Evolutionary conservation across 257 asterid species (phyloP), one percentile per base, ranked within the genome.

Genomic region (Lycium ferocissimum): DNA sequence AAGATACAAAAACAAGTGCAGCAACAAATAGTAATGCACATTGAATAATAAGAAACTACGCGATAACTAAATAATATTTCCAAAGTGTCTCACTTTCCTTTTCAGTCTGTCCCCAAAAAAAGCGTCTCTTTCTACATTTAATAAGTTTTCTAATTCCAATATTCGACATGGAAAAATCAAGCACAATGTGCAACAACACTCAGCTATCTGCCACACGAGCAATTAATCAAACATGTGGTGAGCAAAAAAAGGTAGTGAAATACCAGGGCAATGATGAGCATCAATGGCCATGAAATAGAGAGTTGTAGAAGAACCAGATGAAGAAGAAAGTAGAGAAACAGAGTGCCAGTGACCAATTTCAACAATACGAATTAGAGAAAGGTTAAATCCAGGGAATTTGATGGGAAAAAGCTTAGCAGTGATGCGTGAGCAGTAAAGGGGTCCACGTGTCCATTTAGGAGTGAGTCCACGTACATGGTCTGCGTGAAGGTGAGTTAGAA

Each of bases 401-500:
- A 88, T 87, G 15, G 97, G 93, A 79, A 95, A 61, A 40, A 95
- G 93, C 90, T 84, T 88, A 83, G 99, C 95, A 79, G 95, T 87
- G 86, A 91, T 86, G 58, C 91, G 91, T 35, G 99, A 95, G 91
- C 99, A 95, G 92, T 86, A 95, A 79, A 94, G 94, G 4, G 91
- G 95, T 43, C 92, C 99, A 59, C 91, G 76, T 11, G 83, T 87
- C 99, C 99, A 95, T 0, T 89, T 59, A 40, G 89, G 85, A 58
- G 95, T 85, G 54, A 95, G 97, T 51, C 98, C 98, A 71, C 84
- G 83, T 43, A 98, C 91, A 86, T 95, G 99, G 57, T 95, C 99
- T 84, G 98, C 92, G 87, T 94, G 99, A 76, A 95, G 98, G 87
- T 94, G 99, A 12, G 98, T 94, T 45, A 94, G 83, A 94, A 95